Evolutionary conservation across 78 protist genomes (phyloP), one percentile per base, ranked within the genome.

Genomic region (Dictyostelium intermedium): DNA sequence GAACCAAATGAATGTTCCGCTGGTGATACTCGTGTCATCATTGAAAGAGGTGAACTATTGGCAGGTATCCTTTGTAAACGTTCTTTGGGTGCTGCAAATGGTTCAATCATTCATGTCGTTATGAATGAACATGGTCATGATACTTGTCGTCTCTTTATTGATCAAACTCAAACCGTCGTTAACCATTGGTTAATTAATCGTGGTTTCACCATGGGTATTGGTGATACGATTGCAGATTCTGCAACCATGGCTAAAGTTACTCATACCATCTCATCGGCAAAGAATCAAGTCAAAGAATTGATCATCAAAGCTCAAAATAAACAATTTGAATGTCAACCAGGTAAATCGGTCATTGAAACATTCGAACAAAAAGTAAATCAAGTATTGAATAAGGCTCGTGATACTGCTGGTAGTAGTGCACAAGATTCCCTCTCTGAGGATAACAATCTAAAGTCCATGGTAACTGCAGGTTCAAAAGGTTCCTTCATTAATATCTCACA

Each of bases 381-480:
- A 13, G 87, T 45, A 34, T 97, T 99, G 53, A 99, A 99, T 97
- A 84, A 97, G 39, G 99, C 99, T 6, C 91, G 98, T 34, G 98
- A 98, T 61, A 79, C 76, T 3, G 99, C 99, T 4, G 99, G 98
- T 47, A 73, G 32, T 35, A 50, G 72, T 11, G 98, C 97, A 27
- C 85, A 80, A 50, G 30, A 77, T 9, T 50, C 83, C 14, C 93
- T 98, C n/a, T 1, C 39, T 23, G 91, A 25, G 30, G 61, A 56
- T 34, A 99, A 99, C 98, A 96, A 94, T 92, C 35, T 99, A 87
- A 98, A 98, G 80, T 53, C 41, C 39, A 99, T 99, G 99, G 99
- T 96, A 27, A 81, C 20, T 27, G 97, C 99, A 0, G 99, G 99
- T 7, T 97, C 99, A 78, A 99, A 99, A 92, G 99, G 99, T 35